Evolutionary conservation across 2,329 filamentous ascomycete species (phyloP), one percentile per base, ranked within the genome.

Genomic region (Aspergillus japonicus): DNA sequence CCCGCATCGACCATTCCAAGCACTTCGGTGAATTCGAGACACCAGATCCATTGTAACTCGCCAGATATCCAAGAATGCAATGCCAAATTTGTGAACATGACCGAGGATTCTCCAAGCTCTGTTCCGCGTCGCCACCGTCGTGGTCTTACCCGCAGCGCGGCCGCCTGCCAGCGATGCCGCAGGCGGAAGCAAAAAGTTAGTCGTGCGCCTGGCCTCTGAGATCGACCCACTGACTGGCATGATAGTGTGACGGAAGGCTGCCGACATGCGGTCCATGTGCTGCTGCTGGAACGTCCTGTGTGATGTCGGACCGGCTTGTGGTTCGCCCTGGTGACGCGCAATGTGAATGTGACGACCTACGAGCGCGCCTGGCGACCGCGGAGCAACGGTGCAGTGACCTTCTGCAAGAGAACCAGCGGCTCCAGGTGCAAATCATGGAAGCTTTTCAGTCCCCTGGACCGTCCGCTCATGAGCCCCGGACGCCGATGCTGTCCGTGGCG

Each of bases 141-240:
- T 57, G 52, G 54, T 26, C 24, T 78, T 21, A 65, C 64, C 44
- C 61, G 24, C n/a, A 75, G 52, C 59, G 74, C 69, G 5, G 52
- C 47, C 19, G 57, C 58, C 4, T 73, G 19, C 57, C 57, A 26
- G 58, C 49, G 50, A 73, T 68, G 26, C 66, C 55, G 12, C 70
- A 35, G 8, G 58, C 66, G 26, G 44, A 58, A 29, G 24, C 50
- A 56, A 61, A 60, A 60, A 31, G 58, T 57, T 23, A 42, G 50
- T 14, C 39, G 31, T 14, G 26, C 39, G 8, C 53, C 26, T 26
- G 7, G 6, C 26, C 26, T 26, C 4, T 26, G 26, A 26, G 26
- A 26, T 26, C 26, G 26, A 26, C 7, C 26, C 7, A 26, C 26
- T 26, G 6, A 26, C 26, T 7, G 26, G 26, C 8, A 26, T 26